Conservation (phyloP, 192 early-diverging fungal genomes). For the Borealophlyctis nickersoniae region DNA sequence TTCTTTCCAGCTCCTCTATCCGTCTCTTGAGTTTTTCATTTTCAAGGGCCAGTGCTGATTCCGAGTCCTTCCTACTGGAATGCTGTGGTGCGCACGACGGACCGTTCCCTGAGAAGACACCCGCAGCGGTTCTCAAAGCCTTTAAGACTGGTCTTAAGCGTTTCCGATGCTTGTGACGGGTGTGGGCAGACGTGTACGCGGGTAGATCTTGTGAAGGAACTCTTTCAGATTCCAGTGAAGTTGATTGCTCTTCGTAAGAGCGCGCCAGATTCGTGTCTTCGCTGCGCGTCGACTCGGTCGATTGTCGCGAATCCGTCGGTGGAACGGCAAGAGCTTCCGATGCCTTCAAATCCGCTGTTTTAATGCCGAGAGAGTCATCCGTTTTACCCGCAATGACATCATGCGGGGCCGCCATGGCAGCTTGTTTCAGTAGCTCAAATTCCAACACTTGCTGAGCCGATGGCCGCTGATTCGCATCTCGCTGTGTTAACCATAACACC, state of each 20-base stretch:
- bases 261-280: too few relatives aligned
- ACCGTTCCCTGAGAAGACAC: slow-evolving; percentile 4
- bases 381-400: background rate
- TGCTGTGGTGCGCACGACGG: slow-evolving; percentile 1
- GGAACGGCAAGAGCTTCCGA: too few relatives aligned
- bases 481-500: slow-evolving; percentile 78
- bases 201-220: background rate
- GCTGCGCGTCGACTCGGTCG: too few relatives aligned
- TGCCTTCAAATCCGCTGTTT: too few relatives aligned
- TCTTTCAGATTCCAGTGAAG: background rate
- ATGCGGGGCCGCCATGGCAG: background rate
- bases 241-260: too few relatives aligned
- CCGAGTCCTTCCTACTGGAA: slow-evolving; percentile 4
- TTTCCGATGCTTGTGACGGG: slow-evolving; percentile 5
- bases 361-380: too few relatives aligned
- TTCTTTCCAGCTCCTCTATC: slow-evolving; percentile 29
- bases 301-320: too few relatives aligned
- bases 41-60: slow-evolving; percentile 15
- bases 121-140: too few relatives aligned
- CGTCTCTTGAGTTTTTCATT: slow-evolving; percentile 17
- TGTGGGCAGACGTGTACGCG: background rate
- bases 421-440: slow-evolving; percentile 47
- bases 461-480: slow-evolving; percentile 68
- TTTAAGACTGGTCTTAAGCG: too few relatives aligned
- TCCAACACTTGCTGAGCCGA: slow-evolving; percentile 67